phyloP scores from a whole-genome alignment of 164 flowering plant species.

The Dillenia suffruticosa region DNA sequence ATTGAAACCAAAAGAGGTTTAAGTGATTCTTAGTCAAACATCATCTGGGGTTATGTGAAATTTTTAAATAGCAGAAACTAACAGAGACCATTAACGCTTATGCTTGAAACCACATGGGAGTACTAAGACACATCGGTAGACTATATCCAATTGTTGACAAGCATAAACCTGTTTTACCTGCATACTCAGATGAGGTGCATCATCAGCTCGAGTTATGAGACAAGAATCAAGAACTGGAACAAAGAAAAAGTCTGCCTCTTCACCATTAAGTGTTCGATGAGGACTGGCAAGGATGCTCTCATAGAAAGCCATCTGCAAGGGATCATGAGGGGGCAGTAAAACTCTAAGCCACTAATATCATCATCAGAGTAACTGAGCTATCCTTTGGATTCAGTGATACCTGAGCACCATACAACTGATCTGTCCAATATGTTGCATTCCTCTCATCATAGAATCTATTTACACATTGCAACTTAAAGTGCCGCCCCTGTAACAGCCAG shows the following conservation, averaged over 20 bases:
- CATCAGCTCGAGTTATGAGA: slow-evolving; percentile 91
- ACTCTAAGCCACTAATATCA: background rate
- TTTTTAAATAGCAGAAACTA: too few relatives aligned
- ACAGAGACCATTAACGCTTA: too few relatives aligned
- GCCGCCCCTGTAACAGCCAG: slow-evolving; percentile 71
- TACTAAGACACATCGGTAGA: too few relatives aligned
- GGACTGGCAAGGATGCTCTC: slow-evolving; percentile 89
- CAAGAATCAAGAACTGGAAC: slow-evolving; percentile 99
- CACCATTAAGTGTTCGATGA: slow-evolving; percentile 77
- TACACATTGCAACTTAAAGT: slow-evolving; percentile 85
- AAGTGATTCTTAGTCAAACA: too few relatives aligned
- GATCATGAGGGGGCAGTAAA: slow-evolving; percentile 4
- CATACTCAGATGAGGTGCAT: slow-evolving; percentile 88
- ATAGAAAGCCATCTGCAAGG: slow-evolving; percentile 77
- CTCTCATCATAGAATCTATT: slow-evolving; percentile 70
- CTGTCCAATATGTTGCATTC: slow-evolving; percentile 89
- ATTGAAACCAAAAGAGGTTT: too few relatives aligned
- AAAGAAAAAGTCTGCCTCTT: slow-evolving; percentile 92
- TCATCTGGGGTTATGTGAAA: too few relatives aligned
- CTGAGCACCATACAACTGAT: slow-evolving; percentile 91
- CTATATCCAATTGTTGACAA: background rate
- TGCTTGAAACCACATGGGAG: too few relatives aligned
- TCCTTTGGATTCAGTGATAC: slow-evolving; percentile 28
- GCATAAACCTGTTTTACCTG: slow-evolving; percentile 34
- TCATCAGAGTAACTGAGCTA: background rate